phyloP scores from a whole-genome alignment of 345 rosid species.

The Euphorbia tirucalli region DNA sequence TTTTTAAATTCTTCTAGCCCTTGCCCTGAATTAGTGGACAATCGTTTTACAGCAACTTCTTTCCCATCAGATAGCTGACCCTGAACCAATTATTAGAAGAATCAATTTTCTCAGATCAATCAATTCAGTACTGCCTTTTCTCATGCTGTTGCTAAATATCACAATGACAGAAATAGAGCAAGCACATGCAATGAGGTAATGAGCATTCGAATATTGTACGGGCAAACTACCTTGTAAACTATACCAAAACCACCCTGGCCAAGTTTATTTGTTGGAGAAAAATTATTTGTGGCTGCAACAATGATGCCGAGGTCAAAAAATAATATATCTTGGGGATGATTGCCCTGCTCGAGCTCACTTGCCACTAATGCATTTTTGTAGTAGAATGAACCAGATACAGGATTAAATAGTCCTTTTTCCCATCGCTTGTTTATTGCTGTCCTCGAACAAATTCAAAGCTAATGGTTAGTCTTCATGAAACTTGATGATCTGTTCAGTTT shows the following conservation, averaged over 20 bases:
- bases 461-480: constrained; percentile 4
- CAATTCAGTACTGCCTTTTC: background rate
- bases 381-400: background rate
- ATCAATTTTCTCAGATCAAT: background rate
- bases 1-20: constrained; percentile 9
- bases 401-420: background rate
- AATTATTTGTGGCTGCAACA: constrained; percentile 34
- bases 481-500: no score
- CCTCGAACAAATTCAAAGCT: background rate
- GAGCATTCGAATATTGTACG: background rate
- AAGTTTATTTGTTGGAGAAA: constrained; percentile 27
- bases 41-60: constrained; percentile 3
- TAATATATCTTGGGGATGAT: background rate
- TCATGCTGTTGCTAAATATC: no score
- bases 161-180: no score
- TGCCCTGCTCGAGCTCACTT: background rate
- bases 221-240: constrained; percentile 32
- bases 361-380: background rate
- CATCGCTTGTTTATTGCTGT: background rate
- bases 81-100: background rate
- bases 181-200: no score
- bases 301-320: constrained; percentile 15
- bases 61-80: constrained; percentile 1
- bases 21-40: constrained; percentile 9
- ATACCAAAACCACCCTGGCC: constrained; percentile 47